These are phyloP conservation scores for Arabidopsis suecica DNA, from an alignment of 345 rosid genomes.

Conservation along the genomic window DNA sequence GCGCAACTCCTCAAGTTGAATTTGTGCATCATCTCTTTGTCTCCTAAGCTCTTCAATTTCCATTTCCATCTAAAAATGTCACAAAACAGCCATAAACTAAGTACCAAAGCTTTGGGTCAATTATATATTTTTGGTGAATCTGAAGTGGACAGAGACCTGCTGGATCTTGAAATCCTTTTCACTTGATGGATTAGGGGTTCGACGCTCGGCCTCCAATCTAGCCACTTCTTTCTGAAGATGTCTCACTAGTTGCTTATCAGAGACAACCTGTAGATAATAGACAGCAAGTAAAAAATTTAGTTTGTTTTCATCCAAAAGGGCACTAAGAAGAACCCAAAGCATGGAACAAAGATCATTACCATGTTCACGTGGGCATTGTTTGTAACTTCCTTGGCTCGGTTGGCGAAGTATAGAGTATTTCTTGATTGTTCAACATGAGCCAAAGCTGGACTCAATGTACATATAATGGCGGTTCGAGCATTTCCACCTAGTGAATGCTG, in stretches of 20 bases:
- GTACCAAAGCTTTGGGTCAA: conserved; percentile 12
- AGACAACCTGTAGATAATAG: conserved; percentile 66
- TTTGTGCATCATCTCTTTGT: conserved; percentile 89
- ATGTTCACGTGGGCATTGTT: conserved; percentile 97
- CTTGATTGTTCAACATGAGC: conserved; percentile 96
- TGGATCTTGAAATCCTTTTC: conserved; percentile 90
- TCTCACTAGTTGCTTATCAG: conserved; percentile 95
- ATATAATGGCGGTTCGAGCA: conserved; percentile 98
- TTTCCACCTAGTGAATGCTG: conserved; percentile 99
- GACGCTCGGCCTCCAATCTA: conserved; percentile 93
- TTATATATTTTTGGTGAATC: conserved; percentile 7
- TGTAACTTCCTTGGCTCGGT: conserved; percentile 99
- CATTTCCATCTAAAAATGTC: conserved; percentile 79
- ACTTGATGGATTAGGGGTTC: conserved; percentile 89
- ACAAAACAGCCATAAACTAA: conserved; percentile 23
- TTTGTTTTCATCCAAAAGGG: conserved; percentile 10
- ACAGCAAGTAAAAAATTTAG: background rate
- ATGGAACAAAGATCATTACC: conserved; percentile 57
- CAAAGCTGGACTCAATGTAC: conserved; percentile 93
- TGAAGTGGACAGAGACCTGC: conserved; percentile 55
- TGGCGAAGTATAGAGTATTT: conserved; percentile 93
- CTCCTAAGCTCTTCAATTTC: conserved; percentile 87
- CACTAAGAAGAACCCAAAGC: conserved; percentile 12
- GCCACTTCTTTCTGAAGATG: conserved; percentile 99
- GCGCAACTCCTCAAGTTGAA: conserved; percentile 80